These are phyloP conservation scores for Oryza nivara DNA, from an alignment of 176 grass and related monocot genomes.

Conservation along the genomic window DNA sequence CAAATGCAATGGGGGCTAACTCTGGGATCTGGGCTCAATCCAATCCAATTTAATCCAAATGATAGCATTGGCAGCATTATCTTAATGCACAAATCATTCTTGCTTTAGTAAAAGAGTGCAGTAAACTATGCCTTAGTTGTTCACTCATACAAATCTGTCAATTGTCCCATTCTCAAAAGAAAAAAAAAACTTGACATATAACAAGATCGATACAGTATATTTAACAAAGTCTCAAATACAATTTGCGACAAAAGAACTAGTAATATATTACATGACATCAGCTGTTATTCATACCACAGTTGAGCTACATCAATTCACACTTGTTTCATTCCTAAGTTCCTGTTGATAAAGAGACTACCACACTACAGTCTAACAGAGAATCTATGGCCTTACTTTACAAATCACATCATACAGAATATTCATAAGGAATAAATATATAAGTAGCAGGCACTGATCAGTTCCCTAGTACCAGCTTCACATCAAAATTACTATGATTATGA, in stretches of 20 bases:
- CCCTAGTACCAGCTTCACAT: constrained; percentile 10
- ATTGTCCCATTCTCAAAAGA: too few relatives aligned
- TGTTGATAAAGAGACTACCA: background rate
- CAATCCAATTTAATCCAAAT: constrained; percentile 26
- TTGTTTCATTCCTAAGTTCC: constrained; percentile 16
- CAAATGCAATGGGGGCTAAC: background rate
- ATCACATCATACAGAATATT: constrained; percentile 24
- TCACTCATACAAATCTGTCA: background rate
- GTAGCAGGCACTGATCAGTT: background rate
- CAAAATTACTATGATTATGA: constrained; percentile 3
- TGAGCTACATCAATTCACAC: background rate
- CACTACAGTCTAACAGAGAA: constrained; percentile 20
- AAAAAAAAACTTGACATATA: too few relatives aligned
- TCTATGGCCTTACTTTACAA: constrained; percentile 19
- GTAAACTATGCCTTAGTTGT: constrained; percentile 9
- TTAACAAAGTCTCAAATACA: background rate
- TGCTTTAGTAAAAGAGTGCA: background rate
- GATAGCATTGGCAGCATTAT: background rate
- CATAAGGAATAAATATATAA: constrained; percentile 4
- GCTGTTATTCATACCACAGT: background rate
- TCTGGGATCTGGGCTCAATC: background rate
- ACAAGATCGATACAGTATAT: too few relatives aligned
- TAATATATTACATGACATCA: constrained; percentile 8
- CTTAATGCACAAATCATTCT: background rate
- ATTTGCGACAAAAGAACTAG: background rate